Conservation (phyloP, 192 early-diverging fungal genomes). For the Linnemannia elongata region DNA sequence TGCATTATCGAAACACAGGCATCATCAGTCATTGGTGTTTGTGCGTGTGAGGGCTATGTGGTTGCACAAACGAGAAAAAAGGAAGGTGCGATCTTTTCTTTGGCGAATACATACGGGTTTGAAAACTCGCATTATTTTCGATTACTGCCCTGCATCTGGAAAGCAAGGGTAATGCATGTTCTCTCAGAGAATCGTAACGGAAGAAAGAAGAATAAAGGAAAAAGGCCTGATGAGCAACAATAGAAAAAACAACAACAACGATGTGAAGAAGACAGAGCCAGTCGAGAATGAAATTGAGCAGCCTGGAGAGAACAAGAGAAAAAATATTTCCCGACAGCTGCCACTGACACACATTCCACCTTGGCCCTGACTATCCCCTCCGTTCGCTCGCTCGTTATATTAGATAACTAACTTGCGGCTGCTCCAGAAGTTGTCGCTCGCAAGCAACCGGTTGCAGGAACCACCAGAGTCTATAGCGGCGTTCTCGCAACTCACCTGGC, state of each 20-base stretch:
- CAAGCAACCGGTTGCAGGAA: constrained; percentile 54
- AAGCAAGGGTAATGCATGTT: too few species aligned
- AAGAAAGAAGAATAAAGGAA: not conserved
- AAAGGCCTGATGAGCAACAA: not conserved
- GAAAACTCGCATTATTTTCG: too few species aligned
- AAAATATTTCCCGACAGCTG: not conserved
- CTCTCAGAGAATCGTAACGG: not conserved
- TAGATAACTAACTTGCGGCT: constrained; percentile 45
- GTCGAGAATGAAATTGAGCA: not conserved
- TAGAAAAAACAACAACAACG: not conserved
- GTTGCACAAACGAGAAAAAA: too few species aligned
- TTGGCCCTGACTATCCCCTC: not conserved
- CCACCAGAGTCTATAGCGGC: constrained; percentile 54
- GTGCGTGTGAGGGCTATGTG: not conserved
- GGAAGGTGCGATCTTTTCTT: too few species aligned
- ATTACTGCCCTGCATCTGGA: too few species aligned
- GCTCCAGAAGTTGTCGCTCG: constrained; percentile 57
- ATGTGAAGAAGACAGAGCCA: not conserved
- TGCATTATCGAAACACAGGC: too few species aligned
- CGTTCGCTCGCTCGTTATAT: not conserved
- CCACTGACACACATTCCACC: not conserved
- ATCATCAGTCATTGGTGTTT: too few species aligned
- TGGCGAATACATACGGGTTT: too few species aligned
- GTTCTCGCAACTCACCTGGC: constrained; percentile 57
- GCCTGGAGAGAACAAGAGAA: not conserved